phyloP scores from a whole-genome alignment of 257 asterid genomes.

The Solanum etuberosum region DNA sequence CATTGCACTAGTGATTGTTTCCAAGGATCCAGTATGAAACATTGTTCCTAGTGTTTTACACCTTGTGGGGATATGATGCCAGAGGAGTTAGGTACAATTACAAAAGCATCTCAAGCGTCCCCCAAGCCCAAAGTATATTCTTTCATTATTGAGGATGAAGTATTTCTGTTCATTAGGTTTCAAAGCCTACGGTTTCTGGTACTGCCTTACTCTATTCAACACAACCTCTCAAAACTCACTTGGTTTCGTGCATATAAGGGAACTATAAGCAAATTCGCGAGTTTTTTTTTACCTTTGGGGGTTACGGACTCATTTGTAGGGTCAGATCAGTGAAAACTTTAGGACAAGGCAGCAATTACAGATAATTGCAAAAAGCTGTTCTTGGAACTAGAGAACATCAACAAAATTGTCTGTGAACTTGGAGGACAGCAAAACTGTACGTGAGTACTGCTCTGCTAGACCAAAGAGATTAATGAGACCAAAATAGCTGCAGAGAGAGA shows the following conservation, averaged over 20 bases:
- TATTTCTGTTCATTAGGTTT: neutral
- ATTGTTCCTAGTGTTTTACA: neutral
- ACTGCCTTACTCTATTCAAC: neutral
- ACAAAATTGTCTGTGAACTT: neutral
- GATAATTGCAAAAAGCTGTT: neutral
- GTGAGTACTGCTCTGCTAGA: neutral
- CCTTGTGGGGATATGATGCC: neutral
- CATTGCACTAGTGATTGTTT: neutral
- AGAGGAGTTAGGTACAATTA: neutral
- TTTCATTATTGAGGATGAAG: neutral
- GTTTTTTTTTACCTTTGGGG: neutral
- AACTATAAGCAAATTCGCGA: neutral
- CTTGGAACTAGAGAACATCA: neutral
- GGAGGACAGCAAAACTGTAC: neutral
- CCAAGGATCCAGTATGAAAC: neutral
- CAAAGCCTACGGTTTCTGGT: neutral
- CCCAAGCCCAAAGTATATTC: neutral
- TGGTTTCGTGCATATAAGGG: neutral
- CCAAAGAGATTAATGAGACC: neutral
- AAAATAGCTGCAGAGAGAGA: neutral
- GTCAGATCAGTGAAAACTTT: neutral
- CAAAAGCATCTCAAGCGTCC: neutral
- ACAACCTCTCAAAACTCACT: neutral
- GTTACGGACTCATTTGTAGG: neutral
- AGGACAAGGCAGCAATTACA: neutral